phyloP scores from a whole-genome alignment of 768 basidiomycete genomes.

The Chalciporus piperatus region DNA sequence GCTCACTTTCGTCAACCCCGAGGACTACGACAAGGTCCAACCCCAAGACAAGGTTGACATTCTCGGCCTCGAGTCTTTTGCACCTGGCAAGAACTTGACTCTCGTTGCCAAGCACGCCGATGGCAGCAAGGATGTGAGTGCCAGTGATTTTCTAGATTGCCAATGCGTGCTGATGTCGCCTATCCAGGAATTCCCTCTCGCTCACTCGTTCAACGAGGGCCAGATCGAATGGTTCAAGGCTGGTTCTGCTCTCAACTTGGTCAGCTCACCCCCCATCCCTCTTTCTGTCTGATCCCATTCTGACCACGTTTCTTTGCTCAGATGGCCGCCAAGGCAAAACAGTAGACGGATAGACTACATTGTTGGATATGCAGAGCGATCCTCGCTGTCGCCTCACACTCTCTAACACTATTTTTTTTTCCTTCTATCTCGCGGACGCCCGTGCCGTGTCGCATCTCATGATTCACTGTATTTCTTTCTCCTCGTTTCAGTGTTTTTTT shows the following conservation, averaged over 20 bases:
- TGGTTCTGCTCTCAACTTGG: constrained; percentile 89
- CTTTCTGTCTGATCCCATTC: not conserved
- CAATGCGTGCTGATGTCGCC: constrained; percentile 9
- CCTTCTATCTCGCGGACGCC: not conserved
- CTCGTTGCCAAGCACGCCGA: constrained; percentile 80
- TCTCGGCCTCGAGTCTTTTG: constrained; percentile 82
- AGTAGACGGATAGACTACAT: constrained; percentile 24
- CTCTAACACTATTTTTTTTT: not conserved
- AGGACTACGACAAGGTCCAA: constrained; percentile 90
- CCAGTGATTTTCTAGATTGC: not conserved
- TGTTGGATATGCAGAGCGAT: not conserved
- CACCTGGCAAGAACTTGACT: constrained; percentile 89
- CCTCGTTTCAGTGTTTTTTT: not conserved
- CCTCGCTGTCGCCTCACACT: not conserved
- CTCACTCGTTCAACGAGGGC: constrained; percentile 95
- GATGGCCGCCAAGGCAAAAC: constrained; percentile 70
- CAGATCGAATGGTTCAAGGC: constrained; percentile 99
- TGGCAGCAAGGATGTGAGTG: constrained; percentile 63
- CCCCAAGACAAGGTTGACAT: constrained; percentile 89
- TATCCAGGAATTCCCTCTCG: constrained; percentile 65
- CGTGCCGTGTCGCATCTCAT: not conserved
- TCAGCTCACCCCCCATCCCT: constrained; percentile 33
- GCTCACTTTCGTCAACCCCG: constrained; percentile 86
- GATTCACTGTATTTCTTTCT: not conserved
- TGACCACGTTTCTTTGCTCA: constrained; percentile 25